A percentile compares a stretch with the other conserved stretches of the same genome.
phyloP scores from a whole-genome alignment of 495 filamentous ascomycete species.

The Tetracladium setigerum region DNA sequence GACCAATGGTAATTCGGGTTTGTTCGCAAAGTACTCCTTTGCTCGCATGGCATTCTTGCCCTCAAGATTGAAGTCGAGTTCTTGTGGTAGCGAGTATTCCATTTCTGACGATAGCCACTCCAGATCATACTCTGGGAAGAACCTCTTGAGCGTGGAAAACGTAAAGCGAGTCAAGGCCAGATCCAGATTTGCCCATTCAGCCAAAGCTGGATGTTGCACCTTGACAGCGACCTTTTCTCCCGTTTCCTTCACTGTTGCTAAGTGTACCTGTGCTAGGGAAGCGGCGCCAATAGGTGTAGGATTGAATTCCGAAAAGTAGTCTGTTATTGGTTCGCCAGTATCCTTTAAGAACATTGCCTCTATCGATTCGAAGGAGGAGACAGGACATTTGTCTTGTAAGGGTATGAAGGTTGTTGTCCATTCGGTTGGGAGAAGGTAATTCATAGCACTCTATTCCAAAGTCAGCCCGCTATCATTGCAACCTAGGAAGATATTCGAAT shows the following conservation, averaged over 20 bases:
- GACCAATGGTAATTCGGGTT: conserved; percentile 67
- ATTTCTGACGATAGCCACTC: conserved; percentile 94
- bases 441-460: conserved; percentile 69
- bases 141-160: conserved; percentile 80
- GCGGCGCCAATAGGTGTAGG: conserved; percentile 79
- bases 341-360: conserved; percentile 77
- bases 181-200: conserved; percentile 89
- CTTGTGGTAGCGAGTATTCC: conserved; percentile 81
- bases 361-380: conserved; percentile 86
- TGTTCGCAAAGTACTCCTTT: conserved; percentile 64
- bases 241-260: conserved; percentile 76
- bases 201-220: conserved; percentile 85
- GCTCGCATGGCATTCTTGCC: conserved; percentile 76
- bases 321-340: conserved; percentile 69
- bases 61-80: conserved; percentile 85
- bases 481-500: neutral
- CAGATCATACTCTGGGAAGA: conserved; percentile 96
- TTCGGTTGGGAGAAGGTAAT: conserved; percentile 85
- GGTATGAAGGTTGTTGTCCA: conserved; percentile 97
- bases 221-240: conserved; percentile 96
- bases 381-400: conserved; percentile 90
- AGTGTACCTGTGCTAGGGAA: conserved; percentile 89
- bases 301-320: conserved; percentile 81
- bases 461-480: conserved; percentile 1
- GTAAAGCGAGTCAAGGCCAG: conserved; percentile 80